Conservation (phyloP, 2,329 filamentous ascomycete species). For the Penicillium sp. region DNA sequence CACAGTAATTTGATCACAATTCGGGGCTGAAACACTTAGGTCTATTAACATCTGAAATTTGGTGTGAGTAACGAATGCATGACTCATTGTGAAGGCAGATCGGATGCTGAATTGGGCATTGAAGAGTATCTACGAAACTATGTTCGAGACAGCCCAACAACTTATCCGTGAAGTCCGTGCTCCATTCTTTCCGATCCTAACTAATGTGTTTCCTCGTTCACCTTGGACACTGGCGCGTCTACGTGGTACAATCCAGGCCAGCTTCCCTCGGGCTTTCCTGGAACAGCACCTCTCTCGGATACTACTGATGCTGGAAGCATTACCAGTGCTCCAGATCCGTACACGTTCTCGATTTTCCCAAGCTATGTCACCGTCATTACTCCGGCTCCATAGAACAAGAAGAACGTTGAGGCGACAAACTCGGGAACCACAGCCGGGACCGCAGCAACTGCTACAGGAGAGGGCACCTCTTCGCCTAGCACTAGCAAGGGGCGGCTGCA, state of each 20-base stretch:
- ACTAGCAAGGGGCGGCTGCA: neutral
- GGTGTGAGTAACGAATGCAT: no score
- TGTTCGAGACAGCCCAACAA: no score
- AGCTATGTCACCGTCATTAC: neutral
- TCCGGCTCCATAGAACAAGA: neutral
- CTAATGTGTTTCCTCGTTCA: neutral
- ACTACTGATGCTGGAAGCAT: neutral
- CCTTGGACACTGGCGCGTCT: neutral
- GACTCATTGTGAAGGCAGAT: no score
- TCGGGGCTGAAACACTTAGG: no score
- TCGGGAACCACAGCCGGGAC: neutral
- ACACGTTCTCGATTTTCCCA: neutral
- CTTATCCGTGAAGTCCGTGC: neutral
- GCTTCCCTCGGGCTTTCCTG: neutral
- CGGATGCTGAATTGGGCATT: no score
- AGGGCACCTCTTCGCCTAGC: neutral
- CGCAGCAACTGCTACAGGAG: neutral
- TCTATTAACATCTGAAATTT: no score
- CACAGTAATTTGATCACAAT: no score
- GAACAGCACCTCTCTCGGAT: neutral
- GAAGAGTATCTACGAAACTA: no score
- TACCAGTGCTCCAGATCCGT: neutral
- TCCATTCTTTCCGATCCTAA: neutral
- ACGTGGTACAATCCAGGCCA: neutral
- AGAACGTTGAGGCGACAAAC: neutral